A percentile compares a stretch with the other conserved stretches of the same genome.
Evolutionary conservation across 2,329 filamentous ascomycete species (phyloP).

Genomic region (Neofusicoccum umdonicola): DNA sequence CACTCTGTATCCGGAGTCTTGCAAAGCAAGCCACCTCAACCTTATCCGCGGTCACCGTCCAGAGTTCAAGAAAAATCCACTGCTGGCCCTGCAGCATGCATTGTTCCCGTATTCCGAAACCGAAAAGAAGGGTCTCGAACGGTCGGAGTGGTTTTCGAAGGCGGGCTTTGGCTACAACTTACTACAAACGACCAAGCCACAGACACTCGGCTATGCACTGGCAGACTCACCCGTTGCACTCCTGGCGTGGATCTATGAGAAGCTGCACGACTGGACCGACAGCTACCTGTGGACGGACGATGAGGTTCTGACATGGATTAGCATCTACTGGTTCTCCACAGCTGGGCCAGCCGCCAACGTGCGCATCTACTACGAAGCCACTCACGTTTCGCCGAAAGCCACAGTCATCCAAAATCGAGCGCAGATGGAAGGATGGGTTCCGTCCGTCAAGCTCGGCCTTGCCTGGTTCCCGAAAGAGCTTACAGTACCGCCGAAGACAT

Average conservation of each 20-base stretch:
- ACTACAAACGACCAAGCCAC: constrained; percentile 66
- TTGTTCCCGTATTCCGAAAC: constrained; percentile 53
- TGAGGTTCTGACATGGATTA: constrained; percentile 72
- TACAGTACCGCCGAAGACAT: constrained; percentile 52
- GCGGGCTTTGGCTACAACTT: constrained; percentile 60
- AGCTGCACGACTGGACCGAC: constrained; percentile 75
- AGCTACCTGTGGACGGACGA: constrained; percentile 71
- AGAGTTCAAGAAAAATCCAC: constrained; percentile 51
- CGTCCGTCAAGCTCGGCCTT: constrained; percentile 51
- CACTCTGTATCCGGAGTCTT: constrained; percentile 56
- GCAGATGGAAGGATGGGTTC: constrained; percentile 42
- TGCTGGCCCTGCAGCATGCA: constrained; percentile 57
- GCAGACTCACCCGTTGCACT: constrained; percentile 68
- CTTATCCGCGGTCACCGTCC: constrained; percentile 51
- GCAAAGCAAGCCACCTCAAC: constrained; percentile 63
- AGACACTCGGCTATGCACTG: constrained; percentile 69
- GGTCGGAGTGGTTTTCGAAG: constrained; percentile 56
- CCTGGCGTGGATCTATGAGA: constrained; percentile 79
- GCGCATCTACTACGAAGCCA: constrained; percentile 70
- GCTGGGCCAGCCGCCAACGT: constrained; percentile 67
- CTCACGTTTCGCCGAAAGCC: constrained; percentile 37
- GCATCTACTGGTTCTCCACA: constrained; percentile 68
- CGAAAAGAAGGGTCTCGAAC: constrained; percentile 53
- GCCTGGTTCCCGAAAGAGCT: constrained; percentile 61
- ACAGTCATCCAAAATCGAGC: constrained; percentile 29